A percentile compares a stretch with the other conserved stretches of the same genome.
phyloP scores from a whole-genome alignment of 1,284 basidiomycete species.

The Cryptococcus depauperatus region DNA sequence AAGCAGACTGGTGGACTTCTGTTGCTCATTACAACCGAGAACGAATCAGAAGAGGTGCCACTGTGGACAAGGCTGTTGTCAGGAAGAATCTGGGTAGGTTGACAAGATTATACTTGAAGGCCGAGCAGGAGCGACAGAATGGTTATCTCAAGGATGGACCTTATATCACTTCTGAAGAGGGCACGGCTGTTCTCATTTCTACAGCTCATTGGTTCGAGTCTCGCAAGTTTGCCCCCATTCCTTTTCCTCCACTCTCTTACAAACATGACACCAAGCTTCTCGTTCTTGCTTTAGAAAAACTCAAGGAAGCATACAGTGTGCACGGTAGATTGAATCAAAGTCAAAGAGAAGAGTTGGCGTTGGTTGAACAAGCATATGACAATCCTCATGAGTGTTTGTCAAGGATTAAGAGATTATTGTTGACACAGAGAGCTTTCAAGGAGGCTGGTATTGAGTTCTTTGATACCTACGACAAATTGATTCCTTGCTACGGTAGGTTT shows the following conservation, averaged over 20 bases:
- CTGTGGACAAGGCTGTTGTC: constrained; percentile 93
- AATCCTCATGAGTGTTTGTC: constrained; percentile 59
- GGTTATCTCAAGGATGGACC: constrained; percentile 95
- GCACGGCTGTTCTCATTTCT: constrained; percentile 92
- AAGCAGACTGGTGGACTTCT: constrained; percentile 98
- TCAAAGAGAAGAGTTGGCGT: constrained; percentile 88
- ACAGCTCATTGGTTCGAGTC: constrained; percentile 97
- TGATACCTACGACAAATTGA: constrained; percentile 93
- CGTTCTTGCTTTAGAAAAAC: constrained; percentile 86
- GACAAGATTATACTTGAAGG: constrained; percentile 79
- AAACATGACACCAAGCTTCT: constrained; percentile 96
- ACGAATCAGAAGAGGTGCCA: constrained; percentile 67
- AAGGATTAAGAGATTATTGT: constrained; percentile 86
- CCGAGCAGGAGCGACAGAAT: constrained; percentile 94
- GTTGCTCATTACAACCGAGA: constrained; percentile 57
- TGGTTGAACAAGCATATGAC: constrained; percentile 89
- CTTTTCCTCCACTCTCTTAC: constrained; percentile 95
- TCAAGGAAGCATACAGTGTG: constrained; percentile 97
- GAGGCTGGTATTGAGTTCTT: constrained; percentile 77
- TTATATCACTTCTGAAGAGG: constrained; percentile 94
- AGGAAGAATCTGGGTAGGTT: constrained; percentile 48
- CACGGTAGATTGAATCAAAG: constrained; percentile 93
- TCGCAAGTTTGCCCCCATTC: constrained; percentile 87
- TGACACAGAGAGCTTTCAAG: constrained; percentile 96
- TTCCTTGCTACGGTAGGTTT: constrained; percentile 67